Evolutionary conservation across 2,329 filamentous ascomycete genomes (phyloP), one percentile per base, ranked within the genome.

Genomic region (Sordariomycetes sp.): DNA sequence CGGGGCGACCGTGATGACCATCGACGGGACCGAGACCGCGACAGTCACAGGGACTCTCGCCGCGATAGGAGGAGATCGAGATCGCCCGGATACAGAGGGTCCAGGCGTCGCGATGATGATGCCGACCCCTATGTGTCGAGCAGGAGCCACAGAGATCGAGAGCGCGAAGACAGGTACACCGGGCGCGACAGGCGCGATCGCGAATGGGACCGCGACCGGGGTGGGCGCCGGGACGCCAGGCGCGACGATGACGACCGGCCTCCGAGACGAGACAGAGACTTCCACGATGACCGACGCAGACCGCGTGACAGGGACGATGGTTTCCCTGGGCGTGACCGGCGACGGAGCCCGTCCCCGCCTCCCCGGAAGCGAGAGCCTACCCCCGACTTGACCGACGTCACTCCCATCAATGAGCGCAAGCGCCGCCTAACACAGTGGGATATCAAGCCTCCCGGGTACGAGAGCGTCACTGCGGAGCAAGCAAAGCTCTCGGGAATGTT

Each of bases 401-500:
- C 88, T n/a, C 83, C 90, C 3, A 79, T 99, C 60, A 77, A 91
- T 62, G 87, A 93, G 68, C 87, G 93, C 66, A 94, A 92, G 78
- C 87, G 95, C 65, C 88, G 94, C 60, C 77, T 99, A 78, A 97
- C 92, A 40, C 95, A 99, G 73, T 99, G 94, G 94, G 95, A 99
- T 71, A 97, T 99, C 72, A 99, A 99, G 76, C 94, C 94, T 6
- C 90, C 91, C 18, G 93, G 94, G 52, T 99, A 99, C 68, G 95
- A 99, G 69, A 96, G 94, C 72, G 93, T 99, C 63, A 97, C 94
- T 2, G 91, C 94, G 24, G 95, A 99, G 73, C 95, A 99, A 72
- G 95, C 94, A 55, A 99, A 99, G 78, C 81, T 99, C 52, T 99
- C 95, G 64, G 88, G 93, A 76, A 97, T 99, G 94, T 99, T 99